Evolutionary conservation across 2,329 filamentous ascomycete genomes (phyloP).

Genomic region (Nemania sp.): DNA sequence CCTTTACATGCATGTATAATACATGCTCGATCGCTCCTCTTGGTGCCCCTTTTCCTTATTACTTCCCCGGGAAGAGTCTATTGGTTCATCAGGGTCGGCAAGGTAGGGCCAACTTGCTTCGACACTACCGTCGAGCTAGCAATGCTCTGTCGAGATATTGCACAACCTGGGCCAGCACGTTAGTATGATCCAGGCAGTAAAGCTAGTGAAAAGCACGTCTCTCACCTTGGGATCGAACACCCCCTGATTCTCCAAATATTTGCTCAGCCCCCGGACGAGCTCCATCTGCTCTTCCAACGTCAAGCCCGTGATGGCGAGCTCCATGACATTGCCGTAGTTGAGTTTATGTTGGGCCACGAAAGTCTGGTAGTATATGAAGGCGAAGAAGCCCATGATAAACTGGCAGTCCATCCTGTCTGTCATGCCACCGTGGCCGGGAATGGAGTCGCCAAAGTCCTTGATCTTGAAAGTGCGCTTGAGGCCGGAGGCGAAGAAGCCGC

Average conservation of each 20-base stretch:
- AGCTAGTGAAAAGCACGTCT: slow-evolving; percentile 4
- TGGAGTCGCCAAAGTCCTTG: slow-evolving; percentile 99
- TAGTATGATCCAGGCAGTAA: background rate
- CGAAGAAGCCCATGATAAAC: slow-evolving; percentile 99
- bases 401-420: slow-evolving; percentile 99
- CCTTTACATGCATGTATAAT: slow-evolving; percentile 2
- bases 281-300: slow-evolving; percentile 88
- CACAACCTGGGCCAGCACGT: slow-evolving; percentile 35
- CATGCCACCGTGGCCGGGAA: slow-evolving; percentile 96
- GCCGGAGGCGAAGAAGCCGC: slow-evolving; percentile 96
- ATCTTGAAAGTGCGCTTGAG: slow-evolving; percentile 99
- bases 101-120: background rate
- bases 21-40: background rate
- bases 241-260: slow-evolving; percentile 70
- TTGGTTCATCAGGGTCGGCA: slow-evolving; percentile 1
- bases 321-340: slow-evolving; percentile 83
- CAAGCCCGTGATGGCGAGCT: slow-evolving; percentile 89
- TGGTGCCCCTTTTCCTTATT: background rate
- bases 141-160: slow-evolving; percentile 43
- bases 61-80: slow-evolving; percentile 14
- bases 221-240: slow-evolving; percentile 47
- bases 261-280: slow-evolving; percentile 66
- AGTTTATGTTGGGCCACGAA: slow-evolving; percentile 92
- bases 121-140: slow-evolving; percentile 33
- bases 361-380: slow-evolving; percentile 97